Evolutionary conservation across 345 rosid genomes (phyloP).

Genomic region (Leavenworthia alabamica): DNA sequence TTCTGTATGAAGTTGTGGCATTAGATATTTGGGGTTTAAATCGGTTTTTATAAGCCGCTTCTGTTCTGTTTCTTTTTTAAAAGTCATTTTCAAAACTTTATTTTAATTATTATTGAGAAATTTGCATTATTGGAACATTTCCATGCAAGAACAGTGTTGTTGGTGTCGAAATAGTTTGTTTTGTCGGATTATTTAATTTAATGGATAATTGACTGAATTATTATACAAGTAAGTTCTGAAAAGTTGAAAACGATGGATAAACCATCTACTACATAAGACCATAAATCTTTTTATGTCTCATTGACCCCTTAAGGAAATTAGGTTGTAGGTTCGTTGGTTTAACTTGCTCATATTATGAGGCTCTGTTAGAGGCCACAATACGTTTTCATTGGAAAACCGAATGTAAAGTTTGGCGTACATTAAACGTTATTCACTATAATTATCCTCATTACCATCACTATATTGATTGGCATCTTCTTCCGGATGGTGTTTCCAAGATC

Average conservation of each 20-base stretch:
- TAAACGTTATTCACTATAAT: conserved; percentile 48
- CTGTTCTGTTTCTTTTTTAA: background rate
- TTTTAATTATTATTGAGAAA: conserved; percentile 13
- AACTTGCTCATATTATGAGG: background rate
- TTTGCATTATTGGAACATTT: conserved; percentile 33
- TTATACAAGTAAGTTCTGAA: too few species aligned
- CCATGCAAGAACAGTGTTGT: conserved; percentile 26
- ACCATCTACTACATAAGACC: too few species aligned
- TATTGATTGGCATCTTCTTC: conserved; percentile 44
- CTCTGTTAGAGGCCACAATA: background rate
- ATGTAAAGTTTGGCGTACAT: background rate
- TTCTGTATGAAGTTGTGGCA: conserved; percentile 99
- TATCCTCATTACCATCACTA: conserved; percentile 65
- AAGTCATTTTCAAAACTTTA: conserved; percentile 6
- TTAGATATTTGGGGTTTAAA: conserved; percentile 20
- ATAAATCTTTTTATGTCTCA: too few species aligned
- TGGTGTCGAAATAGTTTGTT: background rate
- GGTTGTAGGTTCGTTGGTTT: background rate
- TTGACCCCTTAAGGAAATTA: too few species aligned
- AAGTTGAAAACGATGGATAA: too few species aligned
- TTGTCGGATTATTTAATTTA: conserved; percentile 12
- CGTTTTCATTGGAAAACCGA: background rate
- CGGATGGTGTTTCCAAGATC: conserved; percentile 37
- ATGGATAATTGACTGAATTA: background rate
- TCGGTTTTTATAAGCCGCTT: background rate